Percentiles rank a stretch among this genome's conserved stretches.
Conservation (phyloP, 2,329 filamentous ascomycete genomes). For the Scedosporium minutisporum region DNA sequence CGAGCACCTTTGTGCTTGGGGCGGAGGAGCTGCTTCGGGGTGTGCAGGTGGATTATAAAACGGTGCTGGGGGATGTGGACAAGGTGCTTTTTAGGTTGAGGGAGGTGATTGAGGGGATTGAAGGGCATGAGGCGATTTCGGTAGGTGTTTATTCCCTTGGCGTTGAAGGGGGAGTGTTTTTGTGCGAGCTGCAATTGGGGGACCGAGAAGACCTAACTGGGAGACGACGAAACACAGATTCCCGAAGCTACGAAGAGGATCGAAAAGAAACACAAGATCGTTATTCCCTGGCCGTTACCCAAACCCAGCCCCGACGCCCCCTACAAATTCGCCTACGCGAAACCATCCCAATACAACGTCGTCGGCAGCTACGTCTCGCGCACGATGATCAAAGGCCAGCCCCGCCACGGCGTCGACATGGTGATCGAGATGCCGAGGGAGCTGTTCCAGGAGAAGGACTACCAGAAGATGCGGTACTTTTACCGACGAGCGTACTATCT, state of each 20-base stretch:
- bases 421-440: slow-evolving; percentile 73
- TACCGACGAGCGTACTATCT: slow-evolving; percentile 91
- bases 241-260: slow-evolving; percentile 57
- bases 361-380: slow-evolving; percentile 78
- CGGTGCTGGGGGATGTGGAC: slow-evolving; percentile 38
- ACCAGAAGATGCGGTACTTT: slow-evolving; percentile 84
- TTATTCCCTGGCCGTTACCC: slow-evolving; percentile 79
- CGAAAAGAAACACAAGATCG: slow-evolving; percentile 56
- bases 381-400: slow-evolving; percentile 59
- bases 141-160: slow-evolving; percentile 26
- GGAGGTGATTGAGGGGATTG: slow-evolving; percentile 39
- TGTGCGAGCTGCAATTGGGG: neutral
- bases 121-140: slow-evolving; percentile 37
- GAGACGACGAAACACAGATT: slow-evolving; percentile 39
- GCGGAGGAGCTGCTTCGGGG: slow-evolving; percentile 50
- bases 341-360: slow-evolving; percentile 72
- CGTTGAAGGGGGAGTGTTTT: neutral
- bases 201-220: neutral
- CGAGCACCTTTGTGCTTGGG: slow-evolving; percentile 48
- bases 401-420: slow-evolving; percentile 61
- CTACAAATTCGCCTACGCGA: slow-evolving; percentile 72
- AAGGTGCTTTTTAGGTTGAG: slow-evolving; percentile 42
- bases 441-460: slow-evolving; percentile 90
- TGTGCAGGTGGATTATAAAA: slow-evolving; percentile 41
- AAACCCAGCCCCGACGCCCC: slow-evolving; percentile 64